Conservation (phyloP, 805 yeast species). For the Myxozyma mucilagina region DNA sequence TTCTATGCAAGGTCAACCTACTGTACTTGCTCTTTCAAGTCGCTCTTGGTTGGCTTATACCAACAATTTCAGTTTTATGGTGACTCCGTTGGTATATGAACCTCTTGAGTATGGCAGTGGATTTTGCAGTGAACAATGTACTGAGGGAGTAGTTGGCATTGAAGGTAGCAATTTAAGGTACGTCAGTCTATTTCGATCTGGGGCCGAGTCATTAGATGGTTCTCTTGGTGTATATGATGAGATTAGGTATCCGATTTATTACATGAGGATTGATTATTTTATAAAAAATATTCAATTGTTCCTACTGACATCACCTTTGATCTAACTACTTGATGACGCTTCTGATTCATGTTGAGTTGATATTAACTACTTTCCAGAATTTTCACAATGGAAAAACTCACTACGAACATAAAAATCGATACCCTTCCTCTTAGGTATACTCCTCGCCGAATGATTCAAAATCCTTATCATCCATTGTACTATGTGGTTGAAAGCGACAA, state of each 20-base stretch:
- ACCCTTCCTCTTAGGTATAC: slow-evolving; percentile 51
- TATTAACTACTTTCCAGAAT: slow-evolving; percentile 22
- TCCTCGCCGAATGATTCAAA: slow-evolving; percentile 48
- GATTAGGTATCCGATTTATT: slow-evolving; percentile 17
- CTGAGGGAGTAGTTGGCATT: slow-evolving; percentile 65
- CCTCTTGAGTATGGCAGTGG: slow-evolving; percentile 48
- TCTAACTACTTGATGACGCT: neutral
- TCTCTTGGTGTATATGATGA: slow-evolving; percentile 24
- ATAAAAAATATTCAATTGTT: slow-evolving; percentile 25
- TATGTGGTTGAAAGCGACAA: slow-evolving; percentile 53
- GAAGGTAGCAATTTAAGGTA: slow-evolving; percentile 49
- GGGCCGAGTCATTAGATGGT: slow-evolving; percentile 35
- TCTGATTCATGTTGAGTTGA: neutral
- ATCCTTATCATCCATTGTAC: slow-evolving; percentile 32
- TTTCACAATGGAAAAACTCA: slow-evolving; percentile 31
- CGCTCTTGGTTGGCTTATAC: slow-evolving; percentile 57
- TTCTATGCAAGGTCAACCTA: slow-evolving; percentile 39
- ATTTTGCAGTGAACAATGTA: slow-evolving; percentile 63
- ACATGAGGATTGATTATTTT: slow-evolving; percentile 16
- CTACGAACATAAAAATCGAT: slow-evolving; percentile 40
- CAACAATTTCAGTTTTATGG: slow-evolving; percentile 41
- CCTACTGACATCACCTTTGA: slow-evolving; percentile 22
- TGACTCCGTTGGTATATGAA: slow-evolving; percentile 52
- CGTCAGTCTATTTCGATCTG: neutral
- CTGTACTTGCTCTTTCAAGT: slow-evolving; percentile 54